These are phyloP conservation scores for Aquilaria sinensis DNA, from an alignment of 345 rosid species.

Conservation along the genomic window DNA sequence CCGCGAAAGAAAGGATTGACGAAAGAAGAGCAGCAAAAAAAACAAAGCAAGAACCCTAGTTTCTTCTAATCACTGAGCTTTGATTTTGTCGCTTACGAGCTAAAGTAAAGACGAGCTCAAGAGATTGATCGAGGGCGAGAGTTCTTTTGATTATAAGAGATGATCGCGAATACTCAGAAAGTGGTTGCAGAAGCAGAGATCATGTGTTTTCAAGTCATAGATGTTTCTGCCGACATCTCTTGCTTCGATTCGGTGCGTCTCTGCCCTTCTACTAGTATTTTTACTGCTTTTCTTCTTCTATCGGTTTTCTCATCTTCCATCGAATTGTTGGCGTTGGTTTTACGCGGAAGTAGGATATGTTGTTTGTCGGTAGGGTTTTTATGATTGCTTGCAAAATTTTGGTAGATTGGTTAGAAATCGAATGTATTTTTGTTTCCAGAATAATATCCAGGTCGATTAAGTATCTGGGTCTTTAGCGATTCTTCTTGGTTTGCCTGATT, in stretches of 20 bases:
- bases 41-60: too few relatives aligned
- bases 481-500: neutral
- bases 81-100: neutral
- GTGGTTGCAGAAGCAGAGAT: constrained; percentile 37
- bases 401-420: constrained; percentile 1
- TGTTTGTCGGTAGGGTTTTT: neutral
- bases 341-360: neutral
- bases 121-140: too few relatives aligned
- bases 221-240: constrained; percentile 31
- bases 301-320: neutral
- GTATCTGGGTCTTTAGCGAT: neutral
- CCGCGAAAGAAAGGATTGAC: too few relatives aligned
- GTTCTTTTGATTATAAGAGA: neutral
- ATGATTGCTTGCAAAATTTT: neutral
- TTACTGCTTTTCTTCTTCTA: neutral
- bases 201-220: constrained; percentile 16
- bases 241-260: constrained; percentile 40
- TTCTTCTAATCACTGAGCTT: too few relatives aligned
- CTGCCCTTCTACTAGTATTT: neutral
- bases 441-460: neutral
- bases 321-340: neutral
- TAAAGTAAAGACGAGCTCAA: neutral
- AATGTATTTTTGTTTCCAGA: neutral
- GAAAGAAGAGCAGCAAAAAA: too few relatives aligned
- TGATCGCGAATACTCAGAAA: constrained; percentile 24